phyloP scores from a whole-genome alignment of 495 filamentous ascomycete genomes.

The Neurospora sp. region DNA sequence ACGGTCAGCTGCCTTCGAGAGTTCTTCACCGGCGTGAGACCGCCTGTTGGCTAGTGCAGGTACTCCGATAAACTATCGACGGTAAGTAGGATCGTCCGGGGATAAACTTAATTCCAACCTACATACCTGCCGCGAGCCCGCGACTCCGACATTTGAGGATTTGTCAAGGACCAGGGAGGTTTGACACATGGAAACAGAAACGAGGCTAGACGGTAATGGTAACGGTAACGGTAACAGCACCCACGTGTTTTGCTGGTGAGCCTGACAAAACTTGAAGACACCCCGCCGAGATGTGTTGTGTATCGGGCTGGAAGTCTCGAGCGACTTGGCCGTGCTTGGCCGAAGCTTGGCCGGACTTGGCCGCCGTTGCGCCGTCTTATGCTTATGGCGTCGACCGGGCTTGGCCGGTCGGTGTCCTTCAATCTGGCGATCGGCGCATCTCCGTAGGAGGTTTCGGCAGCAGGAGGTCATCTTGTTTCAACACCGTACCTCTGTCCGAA shows the following conservation, averaged over 20 bases:
- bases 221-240: not conserved
- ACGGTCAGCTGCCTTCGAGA: not conserved
- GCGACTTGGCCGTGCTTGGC: not conserved
- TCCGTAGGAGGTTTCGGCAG: not conserved
- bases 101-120: not conserved
- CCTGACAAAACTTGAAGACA: not conserved
- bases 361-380: not conserved
- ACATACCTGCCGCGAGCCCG: not conserved
- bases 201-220: not conserved
- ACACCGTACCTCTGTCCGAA: not conserved
- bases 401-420: not conserved
- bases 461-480: not conserved
- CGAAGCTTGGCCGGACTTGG: not conserved
- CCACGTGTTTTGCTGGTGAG: not conserved
- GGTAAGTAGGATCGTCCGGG: not conserved
- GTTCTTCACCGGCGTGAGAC: not conserved
- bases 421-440: not conserved
- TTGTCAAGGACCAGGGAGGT: not conserved
- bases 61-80: not conserved
- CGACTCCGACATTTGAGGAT: not conserved
- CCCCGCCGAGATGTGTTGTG: not conserved
- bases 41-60: not conserved
- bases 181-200: not conserved
- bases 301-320: not conserved
- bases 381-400: not conserved